A percentile compares a stretch with the other conserved stretches of the same genome.
Evolutionary conservation across 2,329 filamentous ascomycete species (phyloP).

Genomic region (Pseudocercospora fijiensis): DNA sequence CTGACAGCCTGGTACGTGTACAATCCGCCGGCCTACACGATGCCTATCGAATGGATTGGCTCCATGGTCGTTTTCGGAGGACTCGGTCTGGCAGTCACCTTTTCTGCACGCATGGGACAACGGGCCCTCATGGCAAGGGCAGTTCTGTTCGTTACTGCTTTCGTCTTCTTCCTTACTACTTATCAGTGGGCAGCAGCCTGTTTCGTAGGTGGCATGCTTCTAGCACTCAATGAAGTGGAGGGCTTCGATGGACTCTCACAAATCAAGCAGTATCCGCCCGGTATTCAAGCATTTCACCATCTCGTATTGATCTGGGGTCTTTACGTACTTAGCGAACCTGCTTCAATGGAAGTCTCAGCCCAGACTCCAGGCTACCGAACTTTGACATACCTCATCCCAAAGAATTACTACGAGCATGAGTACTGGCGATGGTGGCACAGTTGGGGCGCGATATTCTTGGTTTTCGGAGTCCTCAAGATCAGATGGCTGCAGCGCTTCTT

Average conservation of each 20-base stretch:
- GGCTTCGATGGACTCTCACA: conserved; percentile 3
- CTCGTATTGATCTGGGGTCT: conserved; percentile 16
- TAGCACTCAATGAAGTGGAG: conserved; percentile 21
- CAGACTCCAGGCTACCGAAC: conserved; percentile 59
- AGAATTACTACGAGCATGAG: conserved; percentile 25
- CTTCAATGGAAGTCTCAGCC: conserved; percentile 39
- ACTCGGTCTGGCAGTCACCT: conserved; percentile 9
- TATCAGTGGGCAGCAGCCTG: conserved; percentile 24
- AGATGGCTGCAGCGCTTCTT: conserved; percentile 52
- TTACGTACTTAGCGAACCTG: conserved; percentile 25
- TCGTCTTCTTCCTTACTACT: conserved; percentile 10
- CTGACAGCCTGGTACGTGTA: conserved; percentile 25
- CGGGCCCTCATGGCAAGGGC: conserved; percentile 9
- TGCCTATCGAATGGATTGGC: conserved; percentile 28
- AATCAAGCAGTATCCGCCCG: neutral
- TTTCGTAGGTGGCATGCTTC: conserved; percentile 23
- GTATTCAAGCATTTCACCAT: conserved; percentile 8
- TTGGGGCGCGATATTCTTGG: conserved; percentile 54
- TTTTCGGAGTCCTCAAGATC: conserved; percentile 52
- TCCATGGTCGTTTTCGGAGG: conserved; percentile 25
- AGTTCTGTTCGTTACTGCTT: conserved; percentile 10
- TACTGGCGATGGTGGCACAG: conserved; percentile 58
- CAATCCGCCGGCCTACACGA: conserved; percentile 28
- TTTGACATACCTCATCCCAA: conserved; percentile 48
- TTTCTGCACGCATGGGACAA: conserved; percentile 2